phyloP scores from a whole-genome alignment of 306 rosid genomes.

The Chamaecrista fasciculata region DNA sequence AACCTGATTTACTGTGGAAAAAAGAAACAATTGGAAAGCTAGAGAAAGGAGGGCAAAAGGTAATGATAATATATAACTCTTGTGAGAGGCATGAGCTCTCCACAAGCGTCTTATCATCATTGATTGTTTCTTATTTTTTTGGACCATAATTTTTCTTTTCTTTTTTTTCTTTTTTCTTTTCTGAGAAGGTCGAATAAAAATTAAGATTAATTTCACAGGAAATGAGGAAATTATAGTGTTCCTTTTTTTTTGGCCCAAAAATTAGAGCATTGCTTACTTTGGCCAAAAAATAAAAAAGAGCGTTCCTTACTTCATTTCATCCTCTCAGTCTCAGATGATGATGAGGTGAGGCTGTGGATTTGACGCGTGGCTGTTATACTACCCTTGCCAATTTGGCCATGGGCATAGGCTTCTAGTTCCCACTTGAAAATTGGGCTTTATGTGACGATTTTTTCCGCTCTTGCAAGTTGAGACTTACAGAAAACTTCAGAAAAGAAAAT shows the following conservation, averaged over 20 bases:
- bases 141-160: background rate
- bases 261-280: too few relatives aligned
- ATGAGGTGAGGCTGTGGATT: constrained; percentile 36
- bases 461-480: background rate
- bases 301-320: too few relatives aligned
- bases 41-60: constrained; percentile 6
- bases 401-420: background rate
- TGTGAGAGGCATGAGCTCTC: constrained; percentile 47
- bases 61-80: constrained; percentile 35
- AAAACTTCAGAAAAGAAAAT: too few relatives aligned
- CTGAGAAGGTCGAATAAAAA: too few relatives aligned
- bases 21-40: background rate
- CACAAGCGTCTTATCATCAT: constrained; percentile 66
- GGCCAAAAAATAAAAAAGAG: too few relatives aligned
- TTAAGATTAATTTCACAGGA: too few relatives aligned
- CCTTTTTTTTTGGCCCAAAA: too few relatives aligned
- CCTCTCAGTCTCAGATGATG: too few relatives aligned
- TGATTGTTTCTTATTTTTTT: constrained; percentile 15
- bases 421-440: background rate
- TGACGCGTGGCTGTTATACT: constrained; percentile 32
- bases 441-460: background rate
- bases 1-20: background rate
- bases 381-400: constrained; percentile 20
- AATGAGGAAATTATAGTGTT: too few relatives aligned
- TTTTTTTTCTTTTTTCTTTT: too few relatives aligned